These are phyloP conservation scores for Vaccinium vitisidaea DNA, from an alignment of 148 eudicot genomes.

Conservation along the genomic window DNA sequence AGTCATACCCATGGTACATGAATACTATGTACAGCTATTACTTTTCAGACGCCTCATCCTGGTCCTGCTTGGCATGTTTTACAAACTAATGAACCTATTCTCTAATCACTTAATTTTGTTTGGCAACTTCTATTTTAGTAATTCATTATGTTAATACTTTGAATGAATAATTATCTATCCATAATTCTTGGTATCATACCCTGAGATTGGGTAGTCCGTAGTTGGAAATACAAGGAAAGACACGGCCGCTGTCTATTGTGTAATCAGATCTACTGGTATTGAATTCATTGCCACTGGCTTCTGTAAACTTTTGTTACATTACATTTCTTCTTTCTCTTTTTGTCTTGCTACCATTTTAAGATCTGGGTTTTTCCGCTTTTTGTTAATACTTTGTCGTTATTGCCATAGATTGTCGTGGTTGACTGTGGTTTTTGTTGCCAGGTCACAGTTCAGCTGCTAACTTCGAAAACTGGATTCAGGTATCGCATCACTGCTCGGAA, in stretches of 20 bases:
- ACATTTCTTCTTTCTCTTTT: neutral
- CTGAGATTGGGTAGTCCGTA: neutral
- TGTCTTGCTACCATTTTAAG: neutral
- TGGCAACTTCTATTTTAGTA: neutral
- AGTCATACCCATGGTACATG: neutral
- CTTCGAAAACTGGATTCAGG: slow-evolving; percentile 97
- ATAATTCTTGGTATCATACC: neutral
- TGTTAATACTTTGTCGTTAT: neutral
- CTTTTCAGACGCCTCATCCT: neutral
- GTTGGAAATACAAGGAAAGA: neutral
- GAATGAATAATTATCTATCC: neutral
- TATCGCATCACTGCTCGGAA: slow-evolving; percentile 24
- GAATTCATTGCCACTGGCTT: slow-evolving; percentile 13
- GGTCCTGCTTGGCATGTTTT: slow-evolving; percentile 1
- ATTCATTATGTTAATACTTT: neutral
- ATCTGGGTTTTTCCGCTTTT: neutral
- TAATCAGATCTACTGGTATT: neutral
- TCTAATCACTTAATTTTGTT: slow-evolving; percentile 1
- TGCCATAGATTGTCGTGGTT: slow-evolving; percentile 8
- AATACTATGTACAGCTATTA: neutral
- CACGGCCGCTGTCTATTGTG: neutral
- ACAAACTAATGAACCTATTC: neutral
- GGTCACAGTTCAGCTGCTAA: slow-evolving; percentile 92
- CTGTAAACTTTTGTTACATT: neutral
- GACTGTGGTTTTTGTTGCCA: slow-evolving; percentile 38